Evolutionary conservation across 2,329 filamentous ascomycete genomes (phyloP), one percentile per base, ranked within the genome.

Genomic region (Knufia petricola): DNA sequence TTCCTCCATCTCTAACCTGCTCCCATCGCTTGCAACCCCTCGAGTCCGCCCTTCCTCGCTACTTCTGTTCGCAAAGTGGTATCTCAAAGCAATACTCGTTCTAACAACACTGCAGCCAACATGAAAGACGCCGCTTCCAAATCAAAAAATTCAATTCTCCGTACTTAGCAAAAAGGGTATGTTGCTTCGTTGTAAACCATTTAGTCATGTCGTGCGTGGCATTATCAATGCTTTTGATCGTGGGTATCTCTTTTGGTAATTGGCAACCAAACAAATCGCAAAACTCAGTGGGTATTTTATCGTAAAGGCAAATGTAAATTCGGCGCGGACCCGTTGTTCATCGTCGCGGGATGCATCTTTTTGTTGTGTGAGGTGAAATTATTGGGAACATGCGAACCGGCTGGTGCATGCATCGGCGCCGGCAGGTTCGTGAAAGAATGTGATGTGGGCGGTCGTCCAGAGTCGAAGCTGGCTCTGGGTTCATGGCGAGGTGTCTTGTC

Each of bases 371-470:
- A 32, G 28, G 39, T 30, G 19, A 39, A 47, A 19, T 28, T 38
- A 30, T 24, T 38, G 28, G 38, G 44, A 30, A 38, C 41, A 44
- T 44, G 41, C 24, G 41, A 44, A 31, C 24, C 28, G n/a, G n/a
- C 19, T 30, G 84, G 87, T 79, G 85, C 84, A 76, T 85, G 86
- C 77, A 88, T 84, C 59, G 85, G 85, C 75, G 81, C 87, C 36
- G 77, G 87, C 85, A 85, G 92, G 87, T 87, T 87, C 81, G 87
- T 90, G 85, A 84, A 85, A 77, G 87, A 94, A 83, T 94, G 85
- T 74, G 87, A 92, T 74, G 87, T 94, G 64, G 85, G 90, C 67
- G 87, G 87, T 65, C 87, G 85, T 66, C 87, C 87, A 74, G 86
- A 92, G 70, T 94, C 87, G 66, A 85, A 87, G 65, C 87, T 94